Base-by-base conservation (phyloP, 129 eudicot genomes). In the Centaurea solstitialis region DNA sequence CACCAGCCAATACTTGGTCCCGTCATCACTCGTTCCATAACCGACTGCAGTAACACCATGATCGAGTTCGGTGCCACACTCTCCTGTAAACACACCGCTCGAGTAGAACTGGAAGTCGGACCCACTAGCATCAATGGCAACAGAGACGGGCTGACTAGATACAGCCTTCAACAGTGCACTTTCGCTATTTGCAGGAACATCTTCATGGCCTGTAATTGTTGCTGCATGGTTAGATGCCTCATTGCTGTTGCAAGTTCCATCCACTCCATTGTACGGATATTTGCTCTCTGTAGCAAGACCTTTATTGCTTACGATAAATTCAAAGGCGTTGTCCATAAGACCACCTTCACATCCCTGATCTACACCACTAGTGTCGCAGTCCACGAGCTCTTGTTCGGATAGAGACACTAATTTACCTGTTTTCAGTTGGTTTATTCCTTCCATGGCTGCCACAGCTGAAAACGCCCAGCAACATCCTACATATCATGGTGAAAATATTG, bases 111-210 rank as follows among this genome's bases (percentile, higher is more conserved):
- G 86, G 74, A 83, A 83, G 82, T 83, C 86, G 0, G 78, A 41
- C 43, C 86, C 86, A 23, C 82, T 75, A 20, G 85, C 85, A 68
- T 82, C 85, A 82, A 82, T 82, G 70, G 85, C 85, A 12, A 82
- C 85, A 9, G 85, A 81, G 9, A 81, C 68, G 9, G 85, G 85
- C 68, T 81, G 85, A 74, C 80, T 66, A 7, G 85, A 80, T 23
- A 82, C 85, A 50, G 81, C 82, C 72, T 83, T 76, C 21, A 82
- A 53, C 53, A 82, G 40, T 0, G 76, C 85, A 82, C 81, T 76
- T 53, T 82, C 81, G 5, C 85, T 82, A 77, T 82, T 81, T 15
- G 85, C 79, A 3, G 80, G 85, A 21, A 81, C 85, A 43, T 81
- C 85, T 81, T 75, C 85, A 22, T 76, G 69, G 18, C 86, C 80